Evolutionary conservation across 768 basidiomycete genomes (phyloP).

Genomic region (Arthromyces matolae): DNA sequence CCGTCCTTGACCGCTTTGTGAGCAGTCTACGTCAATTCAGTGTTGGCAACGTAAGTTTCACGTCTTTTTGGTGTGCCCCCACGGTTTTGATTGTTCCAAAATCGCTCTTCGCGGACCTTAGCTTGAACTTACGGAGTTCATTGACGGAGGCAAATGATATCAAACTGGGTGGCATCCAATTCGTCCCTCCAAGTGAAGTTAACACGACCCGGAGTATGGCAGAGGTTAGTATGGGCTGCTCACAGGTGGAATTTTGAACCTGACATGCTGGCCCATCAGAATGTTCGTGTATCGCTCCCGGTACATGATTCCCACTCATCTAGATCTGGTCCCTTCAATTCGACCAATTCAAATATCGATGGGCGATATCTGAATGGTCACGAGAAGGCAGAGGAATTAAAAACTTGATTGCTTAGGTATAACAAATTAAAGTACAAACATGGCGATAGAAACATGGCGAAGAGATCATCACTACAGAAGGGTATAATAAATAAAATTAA

Average conservation of each 20-base stretch:
- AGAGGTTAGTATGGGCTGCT: background rate
- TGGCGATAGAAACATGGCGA: background rate
- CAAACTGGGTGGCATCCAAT: slow-evolving; percentile 3
- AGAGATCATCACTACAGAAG: background rate
- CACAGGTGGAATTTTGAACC: background rate
- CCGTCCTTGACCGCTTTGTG: no score
- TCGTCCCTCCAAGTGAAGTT: background rate
- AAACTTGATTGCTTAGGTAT: no score
- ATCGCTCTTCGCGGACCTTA: no score
- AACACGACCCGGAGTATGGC: background rate
- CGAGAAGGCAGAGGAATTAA: no score
- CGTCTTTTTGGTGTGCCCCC: background rate
- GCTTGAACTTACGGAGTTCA: slow-evolving; percentile 6
- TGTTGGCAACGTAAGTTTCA: slow-evolving; percentile 8
- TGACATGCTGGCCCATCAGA: background rate
- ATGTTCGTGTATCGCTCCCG: no score
- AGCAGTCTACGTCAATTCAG: slow-evolving; percentile 9
- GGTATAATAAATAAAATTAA: background rate
- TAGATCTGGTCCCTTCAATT: no score
- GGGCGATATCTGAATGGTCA: no score
- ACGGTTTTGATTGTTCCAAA: no score
- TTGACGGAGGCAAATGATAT: slow-evolving; percentile 4
- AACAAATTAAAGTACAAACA: no score
- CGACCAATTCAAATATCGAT: no score
- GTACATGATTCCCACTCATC: no score